These are phyloP conservation scores for Entonaema liquescens DNA, from an alignment of 495 filamentous ascomycete species.

Conservation along the genomic window DNA sequence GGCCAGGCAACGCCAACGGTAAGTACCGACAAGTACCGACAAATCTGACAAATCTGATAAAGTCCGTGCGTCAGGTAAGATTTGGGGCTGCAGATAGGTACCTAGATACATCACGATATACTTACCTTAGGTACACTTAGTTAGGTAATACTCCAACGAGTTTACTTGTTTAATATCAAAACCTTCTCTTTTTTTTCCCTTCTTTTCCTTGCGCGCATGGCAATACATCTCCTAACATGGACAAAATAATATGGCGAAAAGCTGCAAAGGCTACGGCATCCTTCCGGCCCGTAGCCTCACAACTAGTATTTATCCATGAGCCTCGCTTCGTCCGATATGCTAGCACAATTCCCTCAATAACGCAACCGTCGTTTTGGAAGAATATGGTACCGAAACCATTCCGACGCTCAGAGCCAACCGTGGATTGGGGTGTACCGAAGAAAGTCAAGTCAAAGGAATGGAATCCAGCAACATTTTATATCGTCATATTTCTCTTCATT, in stretches of 20 bases:
- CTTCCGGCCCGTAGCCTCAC: neutral
- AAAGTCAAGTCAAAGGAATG: slow-evolving; percentile 70
- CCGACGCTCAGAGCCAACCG: slow-evolving; percentile 31
- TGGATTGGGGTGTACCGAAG: slow-evolving; percentile 36
- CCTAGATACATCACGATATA: neutral
- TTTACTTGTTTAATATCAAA: neutral
- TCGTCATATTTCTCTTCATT: slow-evolving; percentile 88
- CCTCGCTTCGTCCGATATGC: slow-evolving; percentile 24
- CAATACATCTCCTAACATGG: slow-evolving; percentile 28
- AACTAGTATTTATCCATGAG: slow-evolving; percentile 4
- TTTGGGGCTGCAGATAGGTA: neutral
- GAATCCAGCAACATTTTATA: slow-evolving; percentile 95
- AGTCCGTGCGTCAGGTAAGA: neutral
- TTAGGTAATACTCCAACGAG: neutral
- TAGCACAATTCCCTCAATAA: slow-evolving; percentile 62
- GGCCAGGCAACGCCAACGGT: slow-evolving; percentile 4
- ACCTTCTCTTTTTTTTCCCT: neutral
- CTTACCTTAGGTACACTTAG: neutral
- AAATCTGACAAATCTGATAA: too few species aligned
- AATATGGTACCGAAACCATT: slow-evolving; percentile 67
- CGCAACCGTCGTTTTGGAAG: slow-evolving; percentile 74
- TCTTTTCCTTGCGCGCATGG: neutral
- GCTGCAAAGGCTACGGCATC: slow-evolving; percentile 16
- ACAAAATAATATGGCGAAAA: slow-evolving; percentile 27
- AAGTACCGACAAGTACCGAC: neutral